phyloP scores from a whole-genome alignment of 441 rosid species.

The Populus hybrid region DNA sequence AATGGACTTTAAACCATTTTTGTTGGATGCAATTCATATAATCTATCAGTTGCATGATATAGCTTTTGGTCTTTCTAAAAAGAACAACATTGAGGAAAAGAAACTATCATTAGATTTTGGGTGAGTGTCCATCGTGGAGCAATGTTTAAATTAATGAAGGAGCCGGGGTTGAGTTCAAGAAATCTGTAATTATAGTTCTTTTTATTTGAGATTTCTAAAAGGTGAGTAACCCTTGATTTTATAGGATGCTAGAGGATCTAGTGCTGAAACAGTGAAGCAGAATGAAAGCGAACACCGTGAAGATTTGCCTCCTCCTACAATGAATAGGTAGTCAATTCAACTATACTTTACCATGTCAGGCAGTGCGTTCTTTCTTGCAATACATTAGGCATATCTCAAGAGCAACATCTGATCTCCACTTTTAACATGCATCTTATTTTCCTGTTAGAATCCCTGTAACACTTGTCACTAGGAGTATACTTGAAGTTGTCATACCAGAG shows the following conservation, averaged over 20 bases:
- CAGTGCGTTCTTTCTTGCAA: not conserved
- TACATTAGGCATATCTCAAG: not conserved
- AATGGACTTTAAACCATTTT: not conserved
- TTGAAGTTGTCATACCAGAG: slow-evolving; percentile 89
- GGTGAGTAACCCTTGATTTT: slow-evolving; percentile 10
- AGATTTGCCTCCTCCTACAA: slow-evolving; percentile 40
- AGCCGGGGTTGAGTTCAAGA: not conserved
- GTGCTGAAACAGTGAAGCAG: slow-evolving; percentile 42
- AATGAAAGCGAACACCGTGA: slow-evolving; percentile 66
- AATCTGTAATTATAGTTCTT: not conserved
- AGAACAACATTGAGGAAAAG: not conserved
- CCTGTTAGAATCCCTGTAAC: slow-evolving; percentile 58
- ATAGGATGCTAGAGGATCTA: slow-evolving; percentile 60
- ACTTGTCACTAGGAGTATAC: slow-evolving; percentile 87
- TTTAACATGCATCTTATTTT: slow-evolving; percentile 4
- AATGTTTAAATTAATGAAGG: not conserved
- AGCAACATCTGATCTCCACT: not conserved
- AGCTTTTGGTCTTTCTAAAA: not conserved
- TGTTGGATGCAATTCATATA: not conserved
- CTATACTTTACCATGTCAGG: not conserved
- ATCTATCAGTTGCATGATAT: not conserved
- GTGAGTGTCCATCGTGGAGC: not conserved
- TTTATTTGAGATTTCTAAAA: not conserved
- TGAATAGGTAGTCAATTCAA: slow-evolving; percentile 50
- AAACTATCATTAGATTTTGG: not conserved